Evolutionary conservation across 257 asterid species (phyloP), one percentile per base, ranked within the genome.

Genomic region (Solanum neorickii): DNA sequence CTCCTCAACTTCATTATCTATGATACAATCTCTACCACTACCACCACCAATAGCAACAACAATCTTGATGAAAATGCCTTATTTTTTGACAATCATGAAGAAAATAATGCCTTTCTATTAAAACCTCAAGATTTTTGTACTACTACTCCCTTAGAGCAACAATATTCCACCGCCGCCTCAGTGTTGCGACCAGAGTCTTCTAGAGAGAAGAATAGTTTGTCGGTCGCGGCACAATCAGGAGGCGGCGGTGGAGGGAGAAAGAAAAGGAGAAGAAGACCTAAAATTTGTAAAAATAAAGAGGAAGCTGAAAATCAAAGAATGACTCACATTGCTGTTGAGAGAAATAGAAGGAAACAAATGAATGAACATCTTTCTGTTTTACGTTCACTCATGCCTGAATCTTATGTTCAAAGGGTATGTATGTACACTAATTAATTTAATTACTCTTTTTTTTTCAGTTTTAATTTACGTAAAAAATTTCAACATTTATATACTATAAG

Each of bases 251-350:
- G 92, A 18, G 93, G 92, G 35, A 91, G 97, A 75, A 97, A 94
- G 93, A 97, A 95, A 95, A 59, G 96, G 92, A 78, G 97, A 89
- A 87, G 98, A 83, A 87, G 96, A 91, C 94, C 96, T 0, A 94
- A 92, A 76, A 91, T 93, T 0, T 94, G 99, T 87, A 95, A 94
- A 92, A 97, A 95, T 86, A 93, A 94, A 60, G 99, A 95, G 82
- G 99, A 95, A 68, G 98, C 99, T 6, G 99, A 97, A 88, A 93
- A 89, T 5, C 99, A 97, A 78, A 93, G 99, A 91, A 97, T 95
- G 98, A 95, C 99, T 13, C 99, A 97, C 98, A 97, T 95, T 94
- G 94, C 98, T 8, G 98, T 97, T 2, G 99, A 97, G 60, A 93
- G 99, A 88, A 97, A 97, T 86, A 92, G 99, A 6, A 91, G 99